These are phyloP conservation scores for Marasmius oreades DNA, from an alignment of 1,284 basidiomycete genomes.

Conservation along the genomic window DNA sequence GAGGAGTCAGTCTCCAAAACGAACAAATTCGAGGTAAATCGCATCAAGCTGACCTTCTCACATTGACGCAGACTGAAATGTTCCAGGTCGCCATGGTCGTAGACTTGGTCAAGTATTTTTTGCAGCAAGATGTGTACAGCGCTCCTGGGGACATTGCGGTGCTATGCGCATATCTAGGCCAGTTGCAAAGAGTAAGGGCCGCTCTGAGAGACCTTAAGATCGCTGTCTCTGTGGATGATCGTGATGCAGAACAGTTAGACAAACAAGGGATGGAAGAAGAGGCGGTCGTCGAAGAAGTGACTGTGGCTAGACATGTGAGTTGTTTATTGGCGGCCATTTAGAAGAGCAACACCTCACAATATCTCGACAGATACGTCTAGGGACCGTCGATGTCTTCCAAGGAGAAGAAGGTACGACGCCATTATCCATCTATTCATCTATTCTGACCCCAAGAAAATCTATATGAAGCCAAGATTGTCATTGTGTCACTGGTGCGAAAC, in stretches of 20 bases:
- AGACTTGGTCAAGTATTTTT: slow-evolving; percentile 66
- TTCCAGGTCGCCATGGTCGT: slow-evolving; percentile 63
- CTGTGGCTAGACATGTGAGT: slow-evolving; percentile 45
- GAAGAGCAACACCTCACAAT: not conserved
- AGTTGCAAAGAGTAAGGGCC: slow-evolving; percentile 56
- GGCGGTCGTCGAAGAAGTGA: slow-evolving; percentile 40
- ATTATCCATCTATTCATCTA: slow-evolving; percentile 6
- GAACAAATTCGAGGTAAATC: slow-evolving; percentile 60
- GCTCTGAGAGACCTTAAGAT: slow-evolving; percentile 43
- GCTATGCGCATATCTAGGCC: slow-evolving; percentile 73
- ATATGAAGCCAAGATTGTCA: slow-evolving; percentile 45
- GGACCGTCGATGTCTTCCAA: slow-evolving; percentile 78
- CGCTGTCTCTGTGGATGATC: slow-evolving; percentile 63
- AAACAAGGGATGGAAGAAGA: slow-evolving; percentile 42
- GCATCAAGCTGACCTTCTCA: not conserved
- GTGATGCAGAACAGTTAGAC: slow-evolving; percentile 57
- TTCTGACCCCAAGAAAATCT: too few relatives aligned
- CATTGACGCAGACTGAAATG: not conserved
- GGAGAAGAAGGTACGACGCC: slow-evolving; percentile 59
- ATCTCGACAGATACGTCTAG: slow-evolving; percentile 49
- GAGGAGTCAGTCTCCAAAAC: slow-evolving; percentile 61
- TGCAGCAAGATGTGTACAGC: slow-evolving; percentile 58
- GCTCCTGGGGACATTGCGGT: slow-evolving; percentile 70
- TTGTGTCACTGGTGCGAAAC: slow-evolving; percentile 70
- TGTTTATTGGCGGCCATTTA: slow-evolving; percentile 3